phyloP scores from a whole-genome alignment of 2,329 filamentous ascomycete genomes.

The Knoxdaviesia proteae region DNA sequence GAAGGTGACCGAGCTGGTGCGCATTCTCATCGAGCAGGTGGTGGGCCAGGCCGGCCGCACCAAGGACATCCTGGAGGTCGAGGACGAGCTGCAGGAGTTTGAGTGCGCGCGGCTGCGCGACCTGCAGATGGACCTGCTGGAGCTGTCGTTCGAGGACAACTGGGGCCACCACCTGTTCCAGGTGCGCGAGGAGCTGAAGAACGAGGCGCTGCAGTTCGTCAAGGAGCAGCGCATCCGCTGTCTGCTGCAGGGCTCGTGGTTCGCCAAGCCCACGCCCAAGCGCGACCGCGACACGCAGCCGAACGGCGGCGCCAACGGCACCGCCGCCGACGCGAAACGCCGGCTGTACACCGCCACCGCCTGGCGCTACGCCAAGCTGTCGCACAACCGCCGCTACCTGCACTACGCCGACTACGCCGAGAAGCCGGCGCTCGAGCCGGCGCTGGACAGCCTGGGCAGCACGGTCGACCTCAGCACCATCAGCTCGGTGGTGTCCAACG shows the following conservation, averaged over 20 bases:
- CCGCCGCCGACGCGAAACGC: conserved; percentile 10
- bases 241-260: conserved; percentile 78
- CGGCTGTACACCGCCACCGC: conserved; percentile 27
- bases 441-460: conserved; percentile 51
- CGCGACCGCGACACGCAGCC: conserved; percentile 16
- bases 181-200: conserved; percentile 75
- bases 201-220: conserved; percentile 86
- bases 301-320: conserved; percentile 20
- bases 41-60: conserved; percentile 64
- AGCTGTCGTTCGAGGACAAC: conserved; percentile 78
- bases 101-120: conserved; percentile 61
- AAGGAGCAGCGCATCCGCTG: conserved; percentile 92
- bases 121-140: conserved; percentile 82
- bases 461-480: conserved; percentile 76
- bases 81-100: conserved; percentile 72
- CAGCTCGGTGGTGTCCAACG: conserved; percentile 85
- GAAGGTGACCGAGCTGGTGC: conserved; percentile 77
- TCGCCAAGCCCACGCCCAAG: conserved; percentile 29
- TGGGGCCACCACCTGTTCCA: conserved; percentile 82
- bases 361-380: conserved; percentile 74
- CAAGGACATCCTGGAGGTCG: conserved; percentile 68
- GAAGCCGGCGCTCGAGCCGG: conserved; percentile 42
- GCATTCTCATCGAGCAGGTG: conserved; percentile 77
- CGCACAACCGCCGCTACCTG: conserved; percentile 74
- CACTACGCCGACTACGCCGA: conserved; percentile 73